Percentiles rank a stretch among this genome's conserved stretches.
Evolutionary conservation across 2,329 filamentous ascomycete genomes (phyloP).

Genomic region (Coniosporium tulheliwenetii): DNA sequence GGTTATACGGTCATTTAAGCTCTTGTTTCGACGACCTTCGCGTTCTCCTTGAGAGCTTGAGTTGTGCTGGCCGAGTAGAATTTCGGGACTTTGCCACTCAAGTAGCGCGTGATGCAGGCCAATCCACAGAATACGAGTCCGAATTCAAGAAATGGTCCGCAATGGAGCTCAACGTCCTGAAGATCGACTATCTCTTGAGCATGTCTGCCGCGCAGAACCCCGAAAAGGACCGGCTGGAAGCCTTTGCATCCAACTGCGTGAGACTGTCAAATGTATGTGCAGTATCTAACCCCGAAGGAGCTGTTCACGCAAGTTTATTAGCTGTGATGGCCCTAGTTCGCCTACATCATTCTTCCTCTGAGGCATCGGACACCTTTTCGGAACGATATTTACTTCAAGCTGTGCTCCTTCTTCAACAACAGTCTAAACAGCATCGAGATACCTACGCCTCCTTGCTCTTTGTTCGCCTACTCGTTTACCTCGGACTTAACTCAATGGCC

Average conservation of each 20-base stretch:
- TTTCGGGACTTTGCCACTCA: background rate
- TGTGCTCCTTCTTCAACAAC: conserved; percentile 12
- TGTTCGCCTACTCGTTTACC: conserved; percentile 17
- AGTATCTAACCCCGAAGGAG: conserved; percentile 5
- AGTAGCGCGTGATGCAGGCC: background rate
- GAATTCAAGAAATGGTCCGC: conserved; percentile 1
- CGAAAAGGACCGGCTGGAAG: conserved; percentile 4
- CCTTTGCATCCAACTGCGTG: conserved; percentile 11
- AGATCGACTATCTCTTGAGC: conserved; percentile 8
- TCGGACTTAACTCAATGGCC: conserved; percentile 15
- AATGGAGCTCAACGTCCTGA: conserved; percentile 8
- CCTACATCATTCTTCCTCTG: conserved; percentile 13
- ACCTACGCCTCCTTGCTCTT: conserved; percentile 3
- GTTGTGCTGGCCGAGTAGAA: background rate
- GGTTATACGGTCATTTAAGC: no score
- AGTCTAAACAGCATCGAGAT: no score
- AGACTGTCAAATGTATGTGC: conserved; percentile 9
- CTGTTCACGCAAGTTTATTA: conserved; percentile 14
- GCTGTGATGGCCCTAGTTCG: conserved; percentile 6
- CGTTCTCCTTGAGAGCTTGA: no score
- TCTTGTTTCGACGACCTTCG: no score
- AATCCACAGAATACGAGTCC: conserved; percentile 3
- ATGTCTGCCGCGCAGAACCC: conserved; percentile 1
- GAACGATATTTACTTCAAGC: conserved; percentile 12
- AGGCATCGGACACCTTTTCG: conserved; percentile 8